A percentile compares a stretch with the other conserved stretches of the same genome.
These are phyloP conservation scores for Myotisia sp. DNA, from an alignment of 2,329 filamentous ascomycete genomes.

Conservation along the genomic window DNA sequence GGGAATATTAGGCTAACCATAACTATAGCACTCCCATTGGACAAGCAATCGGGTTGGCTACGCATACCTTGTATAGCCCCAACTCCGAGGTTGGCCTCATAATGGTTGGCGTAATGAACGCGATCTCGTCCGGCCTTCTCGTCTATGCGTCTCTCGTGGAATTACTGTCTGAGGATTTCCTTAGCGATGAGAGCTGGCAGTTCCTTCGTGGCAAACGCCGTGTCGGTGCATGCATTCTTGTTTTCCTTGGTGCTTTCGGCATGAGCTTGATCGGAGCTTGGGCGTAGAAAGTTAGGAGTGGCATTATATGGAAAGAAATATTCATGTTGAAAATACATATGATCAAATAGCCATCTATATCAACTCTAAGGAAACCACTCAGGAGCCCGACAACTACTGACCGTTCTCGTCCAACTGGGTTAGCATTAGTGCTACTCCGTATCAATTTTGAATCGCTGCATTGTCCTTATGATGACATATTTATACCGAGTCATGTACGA, in stretches of 20 bases:
- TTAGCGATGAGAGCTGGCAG: conserved; percentile 60
- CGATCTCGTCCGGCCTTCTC: conserved; percentile 60
- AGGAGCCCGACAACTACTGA: too few relatives aligned
- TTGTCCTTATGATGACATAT: too few relatives aligned
- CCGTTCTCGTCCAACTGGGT: too few relatives aligned
- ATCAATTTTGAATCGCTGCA: too few relatives aligned
- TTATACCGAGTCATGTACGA: too few relatives aligned
- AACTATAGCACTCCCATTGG: conserved; percentile 56
- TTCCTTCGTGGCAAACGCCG: conserved; percentile 48
- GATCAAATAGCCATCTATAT: too few relatives aligned
- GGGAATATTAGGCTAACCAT: too few relatives aligned
- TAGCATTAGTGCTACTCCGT: too few relatives aligned
- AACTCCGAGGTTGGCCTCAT: conserved; percentile 57
- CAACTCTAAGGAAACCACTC: too few relatives aligned
- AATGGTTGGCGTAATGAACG: conserved; percentile 71
- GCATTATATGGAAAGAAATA: too few relatives aligned
- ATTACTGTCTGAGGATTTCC: conserved; percentile 62
- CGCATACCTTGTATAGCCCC: conserved; percentile 62
- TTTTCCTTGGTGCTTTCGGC: conserved; percentile 48
- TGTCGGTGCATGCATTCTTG: conserved; percentile 48
- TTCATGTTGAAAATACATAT: too few relatives aligned
- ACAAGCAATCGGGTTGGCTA: conserved; percentile 62
- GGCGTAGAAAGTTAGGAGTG: too few relatives aligned
- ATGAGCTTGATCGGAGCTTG: conserved; percentile 63
- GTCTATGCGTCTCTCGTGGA: conserved; percentile 67